Evolutionary conservation across 2,329 filamentous ascomycete genomes (phyloP).

Genomic region (Aspergillus flavus): DNA sequence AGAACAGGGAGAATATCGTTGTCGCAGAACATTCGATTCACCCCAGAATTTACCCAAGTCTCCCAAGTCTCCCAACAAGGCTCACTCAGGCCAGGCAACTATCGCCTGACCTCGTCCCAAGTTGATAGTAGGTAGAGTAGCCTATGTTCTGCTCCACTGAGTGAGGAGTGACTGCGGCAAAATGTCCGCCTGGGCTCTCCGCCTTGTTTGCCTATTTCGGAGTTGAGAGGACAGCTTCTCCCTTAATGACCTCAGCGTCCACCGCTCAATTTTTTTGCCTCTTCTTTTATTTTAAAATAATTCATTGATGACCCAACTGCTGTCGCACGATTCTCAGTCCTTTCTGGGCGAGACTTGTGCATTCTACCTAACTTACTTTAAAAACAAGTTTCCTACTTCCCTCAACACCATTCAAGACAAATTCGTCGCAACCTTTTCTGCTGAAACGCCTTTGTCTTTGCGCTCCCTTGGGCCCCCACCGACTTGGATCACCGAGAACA

Average conservation of each 20-base stretch:
- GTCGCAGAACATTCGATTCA: neutral
- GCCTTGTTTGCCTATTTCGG: slow-evolving; percentile 14
- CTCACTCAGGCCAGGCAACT: neutral
- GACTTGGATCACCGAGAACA: slow-evolving; percentile 13
- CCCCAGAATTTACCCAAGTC: neutral
- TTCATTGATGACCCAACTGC: slow-evolving; percentile 43
- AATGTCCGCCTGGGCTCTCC: slow-evolving; percentile 14
- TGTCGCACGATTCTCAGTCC: slow-evolving; percentile 40
- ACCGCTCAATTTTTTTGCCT: slow-evolving; percentile 1
- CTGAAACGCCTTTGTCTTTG: slow-evolving; percentile 20
- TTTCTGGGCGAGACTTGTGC: slow-evolving; percentile 45
- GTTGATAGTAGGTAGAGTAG: neutral
- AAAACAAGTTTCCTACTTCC: slow-evolving; percentile 33
- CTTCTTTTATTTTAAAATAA: neutral
- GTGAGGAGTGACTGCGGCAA: slow-evolving; percentile 4
- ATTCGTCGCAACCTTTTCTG: slow-evolving; percentile 29
- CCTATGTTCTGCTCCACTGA: neutral
- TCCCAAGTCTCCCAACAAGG: neutral
- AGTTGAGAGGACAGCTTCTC: slow-evolving; percentile 13
- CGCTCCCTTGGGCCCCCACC: slow-evolving; percentile 21
- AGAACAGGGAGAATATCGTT: neutral
- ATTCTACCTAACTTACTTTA: slow-evolving; percentile 40
- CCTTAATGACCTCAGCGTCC: slow-evolving; percentile 21
- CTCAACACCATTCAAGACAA: slow-evolving; percentile 37
- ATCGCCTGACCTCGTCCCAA: neutral